Percentiles rank a stretch among this genome's conserved stretches.
phyloP scores from a whole-genome alignment of 2,329 filamentous ascomycete genomes.

The Alternaria tenuissima region DNA sequence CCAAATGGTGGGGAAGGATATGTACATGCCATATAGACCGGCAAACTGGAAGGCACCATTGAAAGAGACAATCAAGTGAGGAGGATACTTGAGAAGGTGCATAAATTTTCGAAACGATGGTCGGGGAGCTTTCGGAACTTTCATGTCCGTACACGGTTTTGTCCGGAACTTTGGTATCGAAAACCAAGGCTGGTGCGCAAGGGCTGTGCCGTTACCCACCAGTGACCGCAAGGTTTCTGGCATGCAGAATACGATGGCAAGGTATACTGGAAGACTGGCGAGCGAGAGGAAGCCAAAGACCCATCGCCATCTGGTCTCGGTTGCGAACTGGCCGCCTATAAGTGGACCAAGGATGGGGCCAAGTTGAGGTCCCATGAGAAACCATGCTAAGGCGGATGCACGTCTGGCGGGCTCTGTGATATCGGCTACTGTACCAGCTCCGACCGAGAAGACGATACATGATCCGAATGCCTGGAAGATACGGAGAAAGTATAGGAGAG shows the following conservation, averaged over 20 bases:
- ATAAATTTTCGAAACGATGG: conserved; percentile 35
- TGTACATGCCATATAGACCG: conserved; percentile 38
- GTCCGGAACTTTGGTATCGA: conserved; percentile 37
- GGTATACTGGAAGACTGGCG: conserved; percentile 36
- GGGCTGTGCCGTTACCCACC: conserved; percentile 53
- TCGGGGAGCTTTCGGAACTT: conserved; percentile 33
- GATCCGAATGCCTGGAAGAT: conserved; percentile 56
- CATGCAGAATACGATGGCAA: conserved; percentile 50
- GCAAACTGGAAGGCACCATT: conserved; percentile 41
- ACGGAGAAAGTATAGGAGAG: conserved; percentile 51
- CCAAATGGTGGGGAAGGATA: conserved; percentile 35
- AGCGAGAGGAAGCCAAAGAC: conserved; percentile 53
- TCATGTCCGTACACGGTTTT: conserved; percentile 16
- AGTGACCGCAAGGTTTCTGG: conserved; percentile 58
- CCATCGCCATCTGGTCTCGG: conserved; percentile 53
- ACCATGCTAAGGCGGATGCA: conserved; percentile 53
- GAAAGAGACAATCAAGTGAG: conserved; percentile 41
- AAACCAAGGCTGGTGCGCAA: conserved; percentile 37
- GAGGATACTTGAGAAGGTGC: conserved; percentile 37
- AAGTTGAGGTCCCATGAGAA: conserved; percentile 56
- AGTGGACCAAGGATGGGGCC: conserved; percentile 57
- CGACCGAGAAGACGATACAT: conserved; percentile 54
- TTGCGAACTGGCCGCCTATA: conserved; percentile 53
- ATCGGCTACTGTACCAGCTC: conserved; percentile 56
- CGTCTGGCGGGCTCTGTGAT: conserved; percentile 52